Conservation (phyloP, 371 early-diverging fungal species). For the Actinomortierella ambigua region DNA sequence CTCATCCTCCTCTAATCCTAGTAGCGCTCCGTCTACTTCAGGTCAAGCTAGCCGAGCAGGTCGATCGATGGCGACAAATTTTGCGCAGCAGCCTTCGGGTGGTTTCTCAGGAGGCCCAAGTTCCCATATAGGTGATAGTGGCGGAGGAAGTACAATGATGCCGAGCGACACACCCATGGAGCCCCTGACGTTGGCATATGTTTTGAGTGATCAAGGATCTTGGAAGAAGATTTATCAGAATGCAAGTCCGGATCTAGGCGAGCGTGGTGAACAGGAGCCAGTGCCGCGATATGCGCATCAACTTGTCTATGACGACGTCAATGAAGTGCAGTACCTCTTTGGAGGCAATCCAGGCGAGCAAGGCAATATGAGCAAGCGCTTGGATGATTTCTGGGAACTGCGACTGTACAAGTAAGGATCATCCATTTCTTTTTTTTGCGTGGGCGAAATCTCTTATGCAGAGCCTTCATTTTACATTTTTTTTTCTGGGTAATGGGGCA, state of each 20-base stretch:
- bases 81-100: too few species aligned
- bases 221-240: constrained; percentile 82
- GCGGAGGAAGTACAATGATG: too few species aligned
- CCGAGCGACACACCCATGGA: constrained; percentile 4
- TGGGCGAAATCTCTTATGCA: background rate
- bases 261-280: constrained; percentile 63
- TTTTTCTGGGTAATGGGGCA: background rate
- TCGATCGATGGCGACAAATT: too few species aligned
- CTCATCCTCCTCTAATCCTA: too few species aligned
- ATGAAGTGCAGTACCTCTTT: constrained; percentile 77
- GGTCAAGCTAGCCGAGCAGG: too few species aligned
- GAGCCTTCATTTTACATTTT: background rate
- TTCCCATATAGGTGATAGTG: too few species aligned
- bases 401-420: constrained; percentile 62
- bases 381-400: constrained; percentile 90
- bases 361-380: constrained; percentile 55
- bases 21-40: too few species aligned
- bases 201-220: constrained; percentile 51
- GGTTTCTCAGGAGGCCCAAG: too few species aligned
- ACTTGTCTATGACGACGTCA: constrained; percentile 72
- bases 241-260: constrained; percentile 55
- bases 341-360: constrained; percentile 88
- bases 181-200: constrained; percentile 42
- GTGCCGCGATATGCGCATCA: constrained; percentile 89
- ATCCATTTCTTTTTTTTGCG: too few species aligned